Conservation (phyloP, 495 filamentous ascomycete species). For the Aspergillus coremiiformis region DNA sequence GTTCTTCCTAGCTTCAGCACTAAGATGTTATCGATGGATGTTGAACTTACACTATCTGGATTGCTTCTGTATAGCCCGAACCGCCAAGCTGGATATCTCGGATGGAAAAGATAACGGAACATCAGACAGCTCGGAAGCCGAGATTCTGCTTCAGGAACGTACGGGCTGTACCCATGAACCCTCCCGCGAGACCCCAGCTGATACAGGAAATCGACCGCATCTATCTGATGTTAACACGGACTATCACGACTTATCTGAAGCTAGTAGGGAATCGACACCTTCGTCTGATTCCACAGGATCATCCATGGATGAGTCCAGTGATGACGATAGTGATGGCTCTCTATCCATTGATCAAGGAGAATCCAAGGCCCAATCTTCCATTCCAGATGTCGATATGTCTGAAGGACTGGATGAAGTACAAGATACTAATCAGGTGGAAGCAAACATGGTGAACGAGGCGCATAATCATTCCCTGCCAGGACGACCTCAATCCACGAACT, state of each 20-base stretch:
- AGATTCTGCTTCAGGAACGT: not conserved
- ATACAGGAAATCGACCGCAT: not conserved
- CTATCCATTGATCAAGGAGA: constrained; percentile 17
- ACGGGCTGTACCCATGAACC: not conserved
- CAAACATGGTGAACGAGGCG: constrained; percentile 1
- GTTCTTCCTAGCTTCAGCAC: not conserved
- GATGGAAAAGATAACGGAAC: not conserved
- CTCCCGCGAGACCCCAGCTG: not conserved
- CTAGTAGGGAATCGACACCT: constrained; percentile 1
- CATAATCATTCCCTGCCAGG: constrained; percentile 5
- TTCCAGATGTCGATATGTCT: not conserved
- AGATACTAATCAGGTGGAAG: not conserved
- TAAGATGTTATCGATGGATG: not conserved
- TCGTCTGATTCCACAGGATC: constrained; percentile 30
- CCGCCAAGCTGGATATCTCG: not conserved
- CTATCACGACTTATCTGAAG: not conserved
- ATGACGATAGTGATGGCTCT: constrained; percentile 13
- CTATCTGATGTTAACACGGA: not conserved
- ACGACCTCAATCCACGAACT: not conserved
- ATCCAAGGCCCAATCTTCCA: constrained; percentile 2
- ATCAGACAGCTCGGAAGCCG: not conserved
- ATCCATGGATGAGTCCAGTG: constrained; percentile 37
- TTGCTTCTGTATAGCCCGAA: not conserved
- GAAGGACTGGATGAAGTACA: not conserved
- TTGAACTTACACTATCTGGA: not conserved